Base-by-base conservation (phyloP, 306 rosid genomes). In the Vachellia pachyceras region DNA sequence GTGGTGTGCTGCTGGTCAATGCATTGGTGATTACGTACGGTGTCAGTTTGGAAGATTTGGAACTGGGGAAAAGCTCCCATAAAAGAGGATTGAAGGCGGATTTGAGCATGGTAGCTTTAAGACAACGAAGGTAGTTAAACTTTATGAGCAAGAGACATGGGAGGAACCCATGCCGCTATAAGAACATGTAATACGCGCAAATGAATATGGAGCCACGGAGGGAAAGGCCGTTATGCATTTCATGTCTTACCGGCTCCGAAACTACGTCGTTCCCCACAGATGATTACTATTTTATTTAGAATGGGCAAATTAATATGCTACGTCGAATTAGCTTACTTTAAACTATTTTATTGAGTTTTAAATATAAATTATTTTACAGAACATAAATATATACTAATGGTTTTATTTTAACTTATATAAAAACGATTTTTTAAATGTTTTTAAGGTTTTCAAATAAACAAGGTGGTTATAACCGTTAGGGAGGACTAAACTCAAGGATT, bases 41-140 rank as follows among this genome's bases (percentile, higher is more conserved):
- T 0, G 73, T 2, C 1, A 57, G 74, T 57, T 54, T 85, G 67
- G 78, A 82, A 17, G 80, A 39, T 52, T 54, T 84, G 76, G 83
- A 79, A 50, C 77, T 93, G 54, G 88, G 86, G n/a, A 85, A 69
- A 12, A 90, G 82, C 41, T 75, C 41, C 3, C 82, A 83, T 82
- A 86, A 87, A 76, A 95, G 69, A 10, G 98, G 97, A 58, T 83
- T 49, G 85, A 90, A 76, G 18, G 85, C 77, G 55, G 91, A 90
- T 83, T 85, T 93, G 33, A 89, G 86, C 96, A 95, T 86, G 23
- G 55, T 4, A 20, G 69, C 35, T 29, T 17, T 35, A 8, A 5
- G 35, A 45, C 6, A 46, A 14, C 33, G 14, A 46, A 45, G 60
- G 58, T 25, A 6, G 41, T 45, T 35, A 23, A 71, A 25, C 18